A percentile compares a stretch with the other conserved stretches of the same genome.
Conservation (phyloP, 441 rosid genomes). For the Eruca vesicaria region DNA sequence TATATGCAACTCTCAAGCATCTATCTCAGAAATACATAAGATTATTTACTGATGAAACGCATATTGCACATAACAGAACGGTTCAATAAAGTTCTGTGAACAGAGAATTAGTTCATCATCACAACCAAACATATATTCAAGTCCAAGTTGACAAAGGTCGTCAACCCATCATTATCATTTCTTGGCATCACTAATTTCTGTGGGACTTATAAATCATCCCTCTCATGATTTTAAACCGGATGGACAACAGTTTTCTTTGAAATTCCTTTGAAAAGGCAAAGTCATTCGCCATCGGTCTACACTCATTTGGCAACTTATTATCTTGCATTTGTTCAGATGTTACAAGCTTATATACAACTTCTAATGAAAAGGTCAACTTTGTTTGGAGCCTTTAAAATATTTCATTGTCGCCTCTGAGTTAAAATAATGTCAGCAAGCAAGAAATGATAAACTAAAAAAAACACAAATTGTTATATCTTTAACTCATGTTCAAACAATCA, state of each 20-base stretch:
- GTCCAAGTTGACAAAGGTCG: background rate
- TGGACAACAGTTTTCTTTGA: background rate
- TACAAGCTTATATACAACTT: background rate
- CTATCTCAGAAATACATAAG: background rate
- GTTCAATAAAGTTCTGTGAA: too few relatives aligned
- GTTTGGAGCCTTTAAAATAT: background rate
- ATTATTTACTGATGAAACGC: too few relatives aligned
- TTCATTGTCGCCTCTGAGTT: background rate
- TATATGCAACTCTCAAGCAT: slow-evolving; percentile 3
- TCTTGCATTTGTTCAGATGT: too few relatives aligned
- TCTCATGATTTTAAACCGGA: background rate
- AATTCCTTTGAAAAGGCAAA: background rate
- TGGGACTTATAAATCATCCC: background rate
- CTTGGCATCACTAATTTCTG: background rate
- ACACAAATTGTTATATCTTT: background rate
- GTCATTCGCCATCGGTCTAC: background rate
- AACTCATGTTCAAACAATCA: background rate
- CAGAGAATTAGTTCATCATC: too few relatives aligned
- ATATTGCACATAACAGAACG: too few relatives aligned
- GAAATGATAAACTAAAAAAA: background rate
- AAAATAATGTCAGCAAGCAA: background rate
- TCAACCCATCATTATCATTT: background rate
- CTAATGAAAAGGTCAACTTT: background rate
- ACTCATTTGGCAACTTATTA: background rate
- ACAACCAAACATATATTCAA: background rate